Evolutionary conservation across 202 grass and related monocot species (phyloP).

Genomic region (Tripidium arundinaceum): DNA sequence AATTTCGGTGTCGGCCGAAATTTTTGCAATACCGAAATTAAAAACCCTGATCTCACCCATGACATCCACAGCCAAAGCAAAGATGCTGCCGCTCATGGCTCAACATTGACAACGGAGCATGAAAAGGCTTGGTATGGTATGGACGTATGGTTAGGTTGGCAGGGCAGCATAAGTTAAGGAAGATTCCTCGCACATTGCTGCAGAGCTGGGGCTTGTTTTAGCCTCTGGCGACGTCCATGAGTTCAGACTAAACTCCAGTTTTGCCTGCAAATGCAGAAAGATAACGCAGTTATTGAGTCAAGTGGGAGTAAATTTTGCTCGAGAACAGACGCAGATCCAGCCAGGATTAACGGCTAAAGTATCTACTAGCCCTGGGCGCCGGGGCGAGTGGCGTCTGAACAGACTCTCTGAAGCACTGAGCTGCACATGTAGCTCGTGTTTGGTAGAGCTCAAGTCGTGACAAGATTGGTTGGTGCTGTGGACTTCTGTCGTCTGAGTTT

Average conservation of each 20-base stretch:
- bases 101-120: not conserved
- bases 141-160: not conserved
- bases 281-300: slow-evolving; percentile 14
- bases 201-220: not conserved
- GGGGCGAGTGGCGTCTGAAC: not conserved
- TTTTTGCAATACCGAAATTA: no score
- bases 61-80: not conserved
- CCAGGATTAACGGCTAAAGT: not conserved
- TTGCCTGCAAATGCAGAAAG: not conserved
- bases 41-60: no score
- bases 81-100: not conserved
- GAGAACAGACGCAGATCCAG: not conserved
- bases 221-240: not conserved
- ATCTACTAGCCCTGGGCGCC: not conserved
- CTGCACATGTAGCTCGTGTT: slow-evolving; percentile 41
- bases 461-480: not conserved
- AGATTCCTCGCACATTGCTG: slow-evolving; percentile 6
- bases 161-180: not conserved
- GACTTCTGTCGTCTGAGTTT: slow-evolving; percentile 26
- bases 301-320: not conserved
- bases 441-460: slow-evolving; percentile 26
- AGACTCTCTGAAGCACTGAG: not conserved
- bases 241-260: not conserved
- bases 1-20: no score
- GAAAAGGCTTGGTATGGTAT: not conserved